These are phyloP conservation scores for Senna siamea DNA, from an alignment of 306 rosid species.

Conservation along the genomic window DNA sequence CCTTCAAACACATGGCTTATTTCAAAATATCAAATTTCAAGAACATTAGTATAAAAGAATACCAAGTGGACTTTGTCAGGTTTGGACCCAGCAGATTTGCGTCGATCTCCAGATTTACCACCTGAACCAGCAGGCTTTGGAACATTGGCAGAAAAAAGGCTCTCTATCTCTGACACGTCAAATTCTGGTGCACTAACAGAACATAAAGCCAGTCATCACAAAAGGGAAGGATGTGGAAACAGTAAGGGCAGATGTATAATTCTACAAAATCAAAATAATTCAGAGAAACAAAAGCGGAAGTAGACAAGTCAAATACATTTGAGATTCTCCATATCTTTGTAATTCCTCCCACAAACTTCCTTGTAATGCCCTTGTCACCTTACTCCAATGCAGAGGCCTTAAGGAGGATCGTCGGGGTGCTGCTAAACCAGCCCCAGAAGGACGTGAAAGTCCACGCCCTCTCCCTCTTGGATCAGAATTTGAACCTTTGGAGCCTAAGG, in stretches of 20 bases:
- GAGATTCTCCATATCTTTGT: slow-evolving; percentile 81
- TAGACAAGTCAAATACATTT: slow-evolving; percentile 58
- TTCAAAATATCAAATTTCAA: slow-evolving; percentile 22
- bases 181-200: slow-evolving; percentile 77
- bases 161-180: slow-evolving; percentile 88
- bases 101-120: slow-evolving; percentile 70
- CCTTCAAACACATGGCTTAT: slow-evolving; percentile 28
- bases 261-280: slow-evolving; percentile 15
- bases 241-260: neutral
- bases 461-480: slow-evolving; percentile 64
- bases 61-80: slow-evolving; percentile 82
- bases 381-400: slow-evolving; percentile 93
- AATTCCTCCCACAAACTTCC: slow-evolving; percentile 98
- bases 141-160: slow-evolving; percentile 80
- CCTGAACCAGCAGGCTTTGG: slow-evolving; percentile 76
- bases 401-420: slow-evolving; percentile 70
- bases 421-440: slow-evolving; percentile 53
- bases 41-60: slow-evolving; percentile 43
- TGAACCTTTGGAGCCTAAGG: slow-evolving; percentile 54
- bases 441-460: slow-evolving; percentile 85
- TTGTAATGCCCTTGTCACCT: slow-evolving; percentile 81
- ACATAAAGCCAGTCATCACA: slow-evolving; percentile 38
- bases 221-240: slow-evolving; percentile 38
- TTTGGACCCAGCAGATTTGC: slow-evolving; percentile 79
- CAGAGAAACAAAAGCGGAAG: slow-evolving; percentile 20